These are phyloP conservation scores for Grammothele lineata DNA, from an alignment of 768 basidiomycete genomes.

Conservation along the genomic window DNA sequence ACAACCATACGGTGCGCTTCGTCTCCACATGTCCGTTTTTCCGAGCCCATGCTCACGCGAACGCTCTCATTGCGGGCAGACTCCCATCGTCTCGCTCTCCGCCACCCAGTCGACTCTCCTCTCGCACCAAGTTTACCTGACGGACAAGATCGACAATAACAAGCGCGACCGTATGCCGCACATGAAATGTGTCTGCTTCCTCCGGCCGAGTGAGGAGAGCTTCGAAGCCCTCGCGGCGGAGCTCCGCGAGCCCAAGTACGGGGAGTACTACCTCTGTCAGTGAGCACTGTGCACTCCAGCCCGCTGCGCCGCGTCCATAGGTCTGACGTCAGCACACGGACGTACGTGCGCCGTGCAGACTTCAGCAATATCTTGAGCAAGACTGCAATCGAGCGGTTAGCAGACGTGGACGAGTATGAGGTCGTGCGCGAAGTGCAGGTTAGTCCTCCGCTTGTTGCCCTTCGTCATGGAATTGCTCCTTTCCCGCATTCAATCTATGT, in stretches of 20 bases:
- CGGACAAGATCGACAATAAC: constrained; percentile 95
- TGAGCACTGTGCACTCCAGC: constrained; percentile 46
- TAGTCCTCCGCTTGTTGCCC: constrained; percentile 17
- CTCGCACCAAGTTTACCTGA: constrained; percentile 95
- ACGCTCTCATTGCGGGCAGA: constrained; percentile 40
- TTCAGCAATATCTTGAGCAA: constrained; percentile 95
- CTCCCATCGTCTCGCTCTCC: constrained; percentile 92
- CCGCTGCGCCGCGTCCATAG: background rate
- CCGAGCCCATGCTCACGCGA: background rate
- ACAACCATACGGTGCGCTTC: constrained; percentile 80
- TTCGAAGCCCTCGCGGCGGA: constrained; percentile 81
- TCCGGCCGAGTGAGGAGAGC: constrained; percentile 79
- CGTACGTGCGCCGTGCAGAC: constrained; percentile 43
- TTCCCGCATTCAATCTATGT: background rate
- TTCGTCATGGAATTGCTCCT: background rate
- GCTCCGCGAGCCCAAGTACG: constrained; percentile 87
- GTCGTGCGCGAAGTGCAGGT: constrained; percentile 97
- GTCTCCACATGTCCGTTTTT: too few relatives aligned
- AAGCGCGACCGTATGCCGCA: constrained; percentile 90
- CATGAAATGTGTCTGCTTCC: constrained; percentile 95
- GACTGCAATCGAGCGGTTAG: constrained; percentile 85
- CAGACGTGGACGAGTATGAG: constrained; percentile 93
- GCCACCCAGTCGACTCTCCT: constrained; percentile 91
- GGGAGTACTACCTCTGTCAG: constrained; percentile 99
- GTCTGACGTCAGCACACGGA: too few relatives aligned